These are phyloP conservation scores for Metarhizium guizhouense DNA, from an alignment of 2,329 filamentous ascomycete species.

Conservation along the genomic window DNA sequence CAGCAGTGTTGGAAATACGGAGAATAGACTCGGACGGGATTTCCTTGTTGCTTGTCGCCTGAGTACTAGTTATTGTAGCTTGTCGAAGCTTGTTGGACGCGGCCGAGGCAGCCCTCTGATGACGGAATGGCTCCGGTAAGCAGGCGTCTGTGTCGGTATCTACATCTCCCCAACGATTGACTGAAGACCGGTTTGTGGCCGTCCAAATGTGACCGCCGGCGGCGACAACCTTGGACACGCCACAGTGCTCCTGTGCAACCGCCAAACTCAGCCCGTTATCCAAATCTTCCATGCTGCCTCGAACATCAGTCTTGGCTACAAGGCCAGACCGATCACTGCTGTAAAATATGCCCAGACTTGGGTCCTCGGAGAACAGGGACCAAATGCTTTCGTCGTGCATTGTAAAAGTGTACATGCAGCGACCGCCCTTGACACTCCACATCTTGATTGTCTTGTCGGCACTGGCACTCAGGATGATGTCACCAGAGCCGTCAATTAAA, in stretches of 20 bases:
- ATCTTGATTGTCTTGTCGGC: conserved; percentile 97
- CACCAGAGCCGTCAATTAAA: conserved; percentile 77
- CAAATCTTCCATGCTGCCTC: conserved; percentile 55
- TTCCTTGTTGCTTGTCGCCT: conserved; percentile 41
- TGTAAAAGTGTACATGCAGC: conserved; percentile 95
- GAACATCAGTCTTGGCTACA: conserved; percentile 92
- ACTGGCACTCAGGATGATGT: conserved; percentile 87
- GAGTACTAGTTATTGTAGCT: conserved; percentile 23
- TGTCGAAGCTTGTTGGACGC: conserved; percentile 27
- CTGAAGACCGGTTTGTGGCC: conserved; percentile 79
- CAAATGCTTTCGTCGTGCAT: conserved; percentile 99
- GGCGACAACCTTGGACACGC: conserved; percentile 58
- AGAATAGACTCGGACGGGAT: conserved; percentile 74
- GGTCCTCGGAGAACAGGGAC: conserved; percentile 86
- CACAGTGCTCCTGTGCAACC: conserved; percentile 86
- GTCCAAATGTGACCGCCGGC: conserved; percentile 80
- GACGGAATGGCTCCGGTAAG: conserved; percentile 45
- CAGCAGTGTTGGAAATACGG: conserved; percentile 74
- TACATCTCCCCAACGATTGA: conserved; percentile 84
- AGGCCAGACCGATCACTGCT: conserved; percentile 87
- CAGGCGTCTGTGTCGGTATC: conserved; percentile 68
- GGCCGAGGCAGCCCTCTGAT: conserved; percentile 37
- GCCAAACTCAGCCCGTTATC: conserved; percentile 87
- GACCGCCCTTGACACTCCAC: conserved; percentile 89
- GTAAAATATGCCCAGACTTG: conserved; percentile 82